These are phyloP conservation scores for Cardamine occulta DNA, from an alignment of 345 rosid genomes.

Conservation along the genomic window DNA sequence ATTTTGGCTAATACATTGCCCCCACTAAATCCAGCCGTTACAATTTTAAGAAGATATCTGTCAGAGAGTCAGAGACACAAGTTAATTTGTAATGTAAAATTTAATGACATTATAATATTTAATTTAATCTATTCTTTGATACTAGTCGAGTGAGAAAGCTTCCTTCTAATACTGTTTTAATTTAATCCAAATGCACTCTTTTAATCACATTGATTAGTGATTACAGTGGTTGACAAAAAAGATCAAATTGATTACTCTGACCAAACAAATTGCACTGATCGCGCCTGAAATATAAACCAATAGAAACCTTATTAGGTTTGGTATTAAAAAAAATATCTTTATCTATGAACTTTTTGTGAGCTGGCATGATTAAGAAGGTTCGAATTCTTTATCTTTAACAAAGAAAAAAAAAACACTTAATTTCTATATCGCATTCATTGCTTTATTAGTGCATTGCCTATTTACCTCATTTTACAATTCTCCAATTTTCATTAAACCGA, in stretches of 20 bases:
- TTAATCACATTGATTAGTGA: conserved; percentile 11
- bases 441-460: conserved; percentile 15
- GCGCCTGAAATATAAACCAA: conserved; percentile 16
- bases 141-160: neutral
- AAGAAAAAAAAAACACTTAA: neutral
- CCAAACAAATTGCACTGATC: conserved; percentile 34
- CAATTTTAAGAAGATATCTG: neutral
- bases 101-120: neutral
- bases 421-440: neutral
- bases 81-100: neutral
- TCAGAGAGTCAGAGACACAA: neutral
- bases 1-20: conserved; percentile 24
- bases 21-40: conserved; percentile 19
- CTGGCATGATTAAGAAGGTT: conserved; percentile 39
- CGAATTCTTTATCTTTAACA: conserved; percentile 16
- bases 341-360: conserved; percentile 31
- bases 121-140: neutral
- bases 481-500: conserved; percentile 20
- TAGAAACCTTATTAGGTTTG: conserved; percentile 7
- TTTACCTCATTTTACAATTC: neutral
- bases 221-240: conserved; percentile 23
- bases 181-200: neutral
- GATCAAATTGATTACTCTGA: conserved; percentile 33
- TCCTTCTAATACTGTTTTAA: neutral
- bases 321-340: neutral